Base-by-base conservation (phyloP, 768 basidiomycete species). In the Baorangia bicolor region DNA sequence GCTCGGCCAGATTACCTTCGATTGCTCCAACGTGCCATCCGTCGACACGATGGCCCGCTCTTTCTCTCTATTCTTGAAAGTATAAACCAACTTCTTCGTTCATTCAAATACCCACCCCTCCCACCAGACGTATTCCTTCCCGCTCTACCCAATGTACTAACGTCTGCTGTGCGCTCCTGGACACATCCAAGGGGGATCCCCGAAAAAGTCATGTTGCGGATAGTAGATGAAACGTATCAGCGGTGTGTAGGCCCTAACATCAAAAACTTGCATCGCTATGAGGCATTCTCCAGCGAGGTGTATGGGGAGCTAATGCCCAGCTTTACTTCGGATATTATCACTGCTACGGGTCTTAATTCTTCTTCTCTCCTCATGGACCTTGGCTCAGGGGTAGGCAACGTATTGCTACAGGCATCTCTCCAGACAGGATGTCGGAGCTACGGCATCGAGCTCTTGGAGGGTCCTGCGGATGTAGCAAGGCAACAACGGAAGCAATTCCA, bases 201-300 rank as follows among this genome's bases (percentile, higher is more conserved):
- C 0, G 76, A 83, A 44, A 78, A 81, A 33, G 81, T 94, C 2
- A 76, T 89, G 54, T 79, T 85, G 75, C 85, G 88, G 39, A 81
- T 96, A 45, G 78, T 90, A 49, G 93, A 94, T 41, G 94, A 98
- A 75, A 90, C 87, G 35, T 98, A 99, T 65, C 93, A 98, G 66
- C 84, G 97, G 27, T 84, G 86, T 18, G 94, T 98, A 1, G 95
- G 95, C 6, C 97, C 97, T 0, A 84, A 90, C 63, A 84, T 94
- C n/a, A 82, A 84, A 49, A 81, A 80, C 53, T 79, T 98, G 51
- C 86, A 81, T 65, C 83, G 86, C 61, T 95, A 98, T 69, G 82
- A 84, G 64, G 84, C 91, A 30, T 86, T 95, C 76, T 86, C 90
- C 51, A 87, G 87, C 64, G 87, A 87, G 49, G 91, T 90, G 27